A percentile compares a stretch with the other conserved stretches of the same genome.
Evolutionary conservation across 306 rosid species (phyloP).

Genomic region (Herpetospermum pedunculosum): DNA sequence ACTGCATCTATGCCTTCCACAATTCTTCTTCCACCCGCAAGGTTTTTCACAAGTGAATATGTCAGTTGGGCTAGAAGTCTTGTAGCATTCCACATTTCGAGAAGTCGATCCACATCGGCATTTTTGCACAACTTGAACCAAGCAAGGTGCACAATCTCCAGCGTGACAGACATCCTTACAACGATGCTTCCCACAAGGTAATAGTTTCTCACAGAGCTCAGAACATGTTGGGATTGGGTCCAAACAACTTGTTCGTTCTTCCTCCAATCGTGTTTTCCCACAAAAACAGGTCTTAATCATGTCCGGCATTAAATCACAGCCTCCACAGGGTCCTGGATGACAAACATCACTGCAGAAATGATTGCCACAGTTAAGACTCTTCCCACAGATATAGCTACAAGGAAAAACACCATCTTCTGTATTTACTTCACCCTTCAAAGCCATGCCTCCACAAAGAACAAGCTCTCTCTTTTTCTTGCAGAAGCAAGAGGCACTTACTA

Average conservation of each 20-base stretch:
- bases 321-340: slow-evolving; percentile 73
- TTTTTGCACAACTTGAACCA: slow-evolving; percentile 54
- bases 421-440: slow-evolving; percentile 59
- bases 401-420: slow-evolving; percentile 59
- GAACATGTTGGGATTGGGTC: slow-evolving; percentile 83
- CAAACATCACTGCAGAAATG: slow-evolving; percentile 56
- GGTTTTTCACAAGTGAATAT: slow-evolving; percentile 66
- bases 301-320: slow-evolving; percentile 53
- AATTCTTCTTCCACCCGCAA: slow-evolving; percentile 77
- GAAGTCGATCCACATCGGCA: slow-evolving; percentile 74
- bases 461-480: slow-evolving; percentile 47
- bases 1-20: slow-evolving; percentile 91
- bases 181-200: slow-evolving; percentile 46
- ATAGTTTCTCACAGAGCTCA: slow-evolving; percentile 47
- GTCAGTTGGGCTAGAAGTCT: slow-evolving; percentile 31
- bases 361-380: slow-evolving; percentile 56
- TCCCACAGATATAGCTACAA: slow-evolving; percentile 56
- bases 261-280: slow-evolving; percentile 67
- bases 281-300: slow-evolving; percentile 65
- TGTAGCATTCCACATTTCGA: slow-evolving; percentile 62
- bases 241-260: slow-evolving; percentile 57
- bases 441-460: slow-evolving; percentile 66
- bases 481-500: slow-evolving; percentile 59
- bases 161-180: slow-evolving; percentile 64
- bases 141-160: slow-evolving; percentile 75